phyloP scores from a whole-genome alignment of 495 filamentous ascomycete species.

The Aspergillus haitiensis region DNA sequence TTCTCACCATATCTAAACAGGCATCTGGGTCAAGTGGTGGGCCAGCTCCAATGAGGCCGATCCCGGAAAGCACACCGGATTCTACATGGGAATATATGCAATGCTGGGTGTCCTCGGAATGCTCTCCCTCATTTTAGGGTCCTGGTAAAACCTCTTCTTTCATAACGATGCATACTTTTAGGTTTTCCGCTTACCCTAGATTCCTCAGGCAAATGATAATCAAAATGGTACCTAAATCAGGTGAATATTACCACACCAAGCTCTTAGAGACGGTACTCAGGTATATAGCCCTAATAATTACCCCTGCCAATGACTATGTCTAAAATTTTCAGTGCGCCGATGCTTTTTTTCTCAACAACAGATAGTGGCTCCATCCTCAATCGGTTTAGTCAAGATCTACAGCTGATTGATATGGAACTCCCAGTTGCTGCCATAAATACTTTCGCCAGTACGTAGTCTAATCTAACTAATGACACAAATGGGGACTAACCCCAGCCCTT shows the following conservation, averaged over 20 bases:
- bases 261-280: conserved; percentile 8
- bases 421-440: conserved; percentile 40
- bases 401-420: conserved; percentile 51
- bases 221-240: conserved; percentile 5
- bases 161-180: no score
- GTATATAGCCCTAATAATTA: not conserved
- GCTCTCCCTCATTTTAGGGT: conserved; percentile 7
- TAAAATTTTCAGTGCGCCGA: not conserved
- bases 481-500: not conserved
- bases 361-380: conserved; percentile 21
- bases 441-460: conserved; percentile 16
- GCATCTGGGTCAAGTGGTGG: conserved; percentile 14
- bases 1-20: not conserved
- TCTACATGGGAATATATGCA: conserved; percentile 10
- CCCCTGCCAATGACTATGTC: not conserved
- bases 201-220: not conserved
- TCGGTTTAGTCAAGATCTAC: conserved; percentile 43
- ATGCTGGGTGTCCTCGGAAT: conserved; percentile 7
- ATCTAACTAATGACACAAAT: not conserved
- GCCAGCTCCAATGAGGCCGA: not conserved
- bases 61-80: not conserved
- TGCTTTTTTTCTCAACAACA: conserved; percentile 34
- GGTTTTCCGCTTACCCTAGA: no score
- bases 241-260: not conserved
- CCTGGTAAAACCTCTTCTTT: conserved; percentile 1